Evolutionary conservation across 805 yeast species (phyloP).

Genomic region (Lachancea kluyveri): DNA sequence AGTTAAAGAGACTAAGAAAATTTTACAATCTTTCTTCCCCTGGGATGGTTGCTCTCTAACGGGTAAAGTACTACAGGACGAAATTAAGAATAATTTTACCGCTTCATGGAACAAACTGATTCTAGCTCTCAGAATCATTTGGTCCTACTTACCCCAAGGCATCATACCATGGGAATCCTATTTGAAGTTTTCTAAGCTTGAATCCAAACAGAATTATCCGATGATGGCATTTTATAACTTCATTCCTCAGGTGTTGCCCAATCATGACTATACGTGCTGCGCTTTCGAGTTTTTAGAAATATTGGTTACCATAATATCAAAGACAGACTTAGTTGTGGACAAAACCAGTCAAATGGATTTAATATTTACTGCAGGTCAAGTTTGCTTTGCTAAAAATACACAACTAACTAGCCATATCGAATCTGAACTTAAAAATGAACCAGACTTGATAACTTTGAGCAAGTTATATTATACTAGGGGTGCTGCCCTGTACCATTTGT

Average conservation of each 20-base stretch:
- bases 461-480: constrained; percentile 31
- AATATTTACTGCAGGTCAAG: constrained; percentile 33
- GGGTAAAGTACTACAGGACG: constrained; percentile 24
- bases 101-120: constrained; percentile 25
- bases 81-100: constrained; percentile 15
- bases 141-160: constrained; percentile 32
- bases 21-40: constrained; percentile 31
- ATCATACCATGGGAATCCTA: constrained; percentile 33
- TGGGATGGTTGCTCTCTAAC: constrained; percentile 33
- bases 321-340: constrained; percentile 28
- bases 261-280: constrained; percentile 32
- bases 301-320: constrained; percentile 25
- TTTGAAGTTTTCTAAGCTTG: constrained; percentile 23
- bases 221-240: constrained; percentile 30
- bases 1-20: constrained; percentile 21
- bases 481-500: constrained; percentile 29
- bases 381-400: constrained; percentile 29
- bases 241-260: constrained; percentile 30
- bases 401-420: constrained; percentile 7
- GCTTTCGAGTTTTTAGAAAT: constrained; percentile 34
- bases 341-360: constrained; percentile 27
- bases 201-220: constrained; percentile 19
- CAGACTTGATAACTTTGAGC: constrained; percentile 28
- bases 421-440: constrained; percentile 10
- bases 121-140: constrained; percentile 27